phyloP scores from a whole-genome alignment of 2,329 filamentous ascomycete species.

The Cladosporium sp. region DNA sequence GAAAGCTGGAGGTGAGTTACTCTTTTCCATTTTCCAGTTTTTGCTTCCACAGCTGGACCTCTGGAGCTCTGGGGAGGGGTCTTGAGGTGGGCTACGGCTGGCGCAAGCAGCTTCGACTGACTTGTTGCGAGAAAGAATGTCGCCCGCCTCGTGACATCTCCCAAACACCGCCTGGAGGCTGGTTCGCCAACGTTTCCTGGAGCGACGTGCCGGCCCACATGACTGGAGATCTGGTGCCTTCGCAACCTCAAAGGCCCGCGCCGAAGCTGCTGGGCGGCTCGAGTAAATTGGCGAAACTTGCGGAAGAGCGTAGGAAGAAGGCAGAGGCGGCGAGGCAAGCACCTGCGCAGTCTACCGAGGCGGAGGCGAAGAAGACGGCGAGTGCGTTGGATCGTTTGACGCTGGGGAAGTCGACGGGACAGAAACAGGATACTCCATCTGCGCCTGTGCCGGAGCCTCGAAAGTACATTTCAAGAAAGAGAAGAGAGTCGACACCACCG shows the following conservation, averaged over 20 bases:
- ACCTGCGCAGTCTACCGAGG: constrained; percentile 24
- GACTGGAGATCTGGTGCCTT: constrained; percentile 55
- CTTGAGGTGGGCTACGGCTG: constrained; percentile 8
- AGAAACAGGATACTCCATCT: neutral
- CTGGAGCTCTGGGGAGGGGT: neutral
- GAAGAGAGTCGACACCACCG: constrained; percentile 26
- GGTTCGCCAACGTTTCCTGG: constrained; percentile 87
- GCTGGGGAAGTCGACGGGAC: constrained; percentile 2
- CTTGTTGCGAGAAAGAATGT: constrained; percentile 14
- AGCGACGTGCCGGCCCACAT: constrained; percentile 65
- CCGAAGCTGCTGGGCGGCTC: constrained; percentile 77
- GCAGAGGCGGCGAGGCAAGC: constrained; percentile 44
- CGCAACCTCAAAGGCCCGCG: constrained; percentile 54
- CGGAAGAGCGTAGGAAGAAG: constrained; percentile 81
- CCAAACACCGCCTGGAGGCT: constrained; percentile 47
- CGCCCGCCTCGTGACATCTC: constrained; percentile 8
- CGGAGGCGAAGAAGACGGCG: constrained; percentile 68
- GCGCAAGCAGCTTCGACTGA: constrained; percentile 13
- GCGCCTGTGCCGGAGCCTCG: neutral
- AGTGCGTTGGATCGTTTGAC: constrained; percentile 15
- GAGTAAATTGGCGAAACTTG: constrained; percentile 87
- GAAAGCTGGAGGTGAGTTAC: constrained; percentile 42
- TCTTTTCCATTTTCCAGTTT: constrained; percentile 2
- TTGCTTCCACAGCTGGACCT: constrained; percentile 1
- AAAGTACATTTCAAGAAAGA: constrained; percentile 27